phyloP scores from a whole-genome alignment of 169 alveolate species.

The Babesia bovis region DNA sequence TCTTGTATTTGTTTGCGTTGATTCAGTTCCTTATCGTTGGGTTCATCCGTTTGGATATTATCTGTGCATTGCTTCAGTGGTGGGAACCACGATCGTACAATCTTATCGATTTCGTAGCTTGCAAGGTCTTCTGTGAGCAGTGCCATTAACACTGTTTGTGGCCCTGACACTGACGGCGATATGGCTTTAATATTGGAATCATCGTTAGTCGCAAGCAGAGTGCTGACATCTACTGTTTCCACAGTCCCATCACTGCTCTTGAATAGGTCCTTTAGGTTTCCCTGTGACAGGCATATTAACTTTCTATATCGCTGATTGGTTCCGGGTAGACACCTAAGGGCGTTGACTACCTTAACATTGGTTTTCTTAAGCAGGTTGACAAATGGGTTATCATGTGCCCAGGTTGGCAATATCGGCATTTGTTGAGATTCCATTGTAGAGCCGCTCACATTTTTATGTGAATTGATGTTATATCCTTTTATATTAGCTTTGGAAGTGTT shows the following conservation, averaged over 20 bases:
- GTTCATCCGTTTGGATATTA: not conserved
- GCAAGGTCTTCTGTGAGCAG: constrained; percentile 46
- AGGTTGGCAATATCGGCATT: not conserved
- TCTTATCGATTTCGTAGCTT: constrained; percentile 54
- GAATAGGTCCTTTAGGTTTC: constrained; percentile 44
- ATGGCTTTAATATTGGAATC: not conserved
- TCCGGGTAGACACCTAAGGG: constrained; percentile 29
- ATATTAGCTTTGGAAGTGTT: not conserved
- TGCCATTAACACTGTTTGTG: constrained; percentile 17
- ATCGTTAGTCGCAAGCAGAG: not conserved
- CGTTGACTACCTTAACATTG: constrained; percentile 30
- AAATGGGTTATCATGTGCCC: not conserved
- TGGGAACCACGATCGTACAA: constrained; percentile 36
- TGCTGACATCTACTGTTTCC: constrained; percentile 9
- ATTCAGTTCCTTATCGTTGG: not conserved
- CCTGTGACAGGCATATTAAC: constrained; percentile 35
- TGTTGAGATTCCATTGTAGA: not conserved
- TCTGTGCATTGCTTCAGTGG: not conserved
- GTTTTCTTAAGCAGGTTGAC: not conserved
- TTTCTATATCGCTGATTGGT: constrained; percentile 10
- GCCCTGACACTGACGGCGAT: not conserved
- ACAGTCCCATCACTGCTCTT: not conserved
- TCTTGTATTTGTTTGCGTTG: not conserved
- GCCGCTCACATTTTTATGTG: not conserved
- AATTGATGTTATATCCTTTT: not conserved